Conservation (phyloP, 2,329 filamentous ascomycete species). For the Calonectria pseudoturangicola region DNA sequence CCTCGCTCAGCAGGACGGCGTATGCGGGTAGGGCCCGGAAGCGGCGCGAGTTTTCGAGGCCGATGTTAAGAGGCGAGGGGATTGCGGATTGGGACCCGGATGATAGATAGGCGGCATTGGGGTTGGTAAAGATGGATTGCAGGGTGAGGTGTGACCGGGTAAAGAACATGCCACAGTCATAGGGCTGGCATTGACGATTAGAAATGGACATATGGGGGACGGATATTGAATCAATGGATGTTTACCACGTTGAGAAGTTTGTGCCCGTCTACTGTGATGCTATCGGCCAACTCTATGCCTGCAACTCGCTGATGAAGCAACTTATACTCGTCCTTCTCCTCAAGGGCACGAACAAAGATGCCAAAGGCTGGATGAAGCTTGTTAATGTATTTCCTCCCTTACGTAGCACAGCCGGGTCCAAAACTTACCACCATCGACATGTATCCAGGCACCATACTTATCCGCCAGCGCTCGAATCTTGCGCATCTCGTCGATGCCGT, state of each 20-base stretch:
- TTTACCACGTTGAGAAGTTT: conserved; percentile 92
- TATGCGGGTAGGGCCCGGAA: conserved; percentile 95
- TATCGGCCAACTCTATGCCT: conserved; percentile 88
- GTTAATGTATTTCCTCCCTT: conserved; percentile 10
- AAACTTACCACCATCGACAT: conserved; percentile 84
- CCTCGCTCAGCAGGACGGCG: conserved; percentile 84
- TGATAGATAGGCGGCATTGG: conserved; percentile 88
- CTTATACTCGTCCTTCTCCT: conserved; percentile 73
- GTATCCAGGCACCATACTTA: conserved; percentile 86
- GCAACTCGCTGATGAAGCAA: conserved; percentile 69
- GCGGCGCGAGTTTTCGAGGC: conserved; percentile 92
- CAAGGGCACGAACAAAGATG: conserved; percentile 83
- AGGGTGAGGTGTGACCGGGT: conserved; percentile 77
- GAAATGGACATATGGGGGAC: background rate
- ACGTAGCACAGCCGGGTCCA: background rate
- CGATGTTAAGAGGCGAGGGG: conserved; percentile 89
- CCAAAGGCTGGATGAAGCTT: conserved; percentile 80
- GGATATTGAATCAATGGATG: conserved; percentile 46
- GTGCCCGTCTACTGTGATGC: conserved; percentile 90
- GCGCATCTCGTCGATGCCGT: conserved; percentile 76
- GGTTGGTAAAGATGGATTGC: conserved; percentile 83
- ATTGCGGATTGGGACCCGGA: conserved; percentile 67
- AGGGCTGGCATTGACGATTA: conserved; percentile 73
- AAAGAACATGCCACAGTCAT: conserved; percentile 94
- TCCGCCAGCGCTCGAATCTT: conserved; percentile 82